Evolutionary conservation across 2,329 filamentous ascomycete genomes (phyloP).

Genomic region (Grosmannia huntii): DNA sequence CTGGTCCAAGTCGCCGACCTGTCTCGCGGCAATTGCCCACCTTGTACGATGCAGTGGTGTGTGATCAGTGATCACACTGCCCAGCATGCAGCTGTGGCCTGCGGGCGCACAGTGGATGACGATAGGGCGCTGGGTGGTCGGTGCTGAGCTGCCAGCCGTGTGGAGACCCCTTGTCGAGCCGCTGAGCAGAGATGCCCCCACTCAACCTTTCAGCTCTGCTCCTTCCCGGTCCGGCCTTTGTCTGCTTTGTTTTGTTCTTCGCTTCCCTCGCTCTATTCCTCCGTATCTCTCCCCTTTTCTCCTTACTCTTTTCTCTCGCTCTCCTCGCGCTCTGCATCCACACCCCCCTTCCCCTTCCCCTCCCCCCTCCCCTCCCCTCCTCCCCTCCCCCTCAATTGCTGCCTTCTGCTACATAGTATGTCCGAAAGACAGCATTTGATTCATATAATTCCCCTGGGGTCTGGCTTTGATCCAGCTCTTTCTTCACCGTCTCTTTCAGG

Average conservation of each 20-base stretch:
- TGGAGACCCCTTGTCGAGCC: slow-evolving; percentile 3
- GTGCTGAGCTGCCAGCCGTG: not conserved
- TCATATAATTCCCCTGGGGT: not conserved
- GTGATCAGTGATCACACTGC: not conserved
- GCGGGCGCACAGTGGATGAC: no score
- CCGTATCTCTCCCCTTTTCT: no score
- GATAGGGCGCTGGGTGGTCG: not conserved
- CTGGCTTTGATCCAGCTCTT: not conserved
- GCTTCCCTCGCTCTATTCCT: no score
- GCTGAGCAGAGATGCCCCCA: not conserved
- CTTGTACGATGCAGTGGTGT: no score
- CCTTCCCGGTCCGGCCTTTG: no score
- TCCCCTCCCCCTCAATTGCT: not conserved
- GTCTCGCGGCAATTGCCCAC: not conserved
- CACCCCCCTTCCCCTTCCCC: not conserved
- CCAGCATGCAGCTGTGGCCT: no score
- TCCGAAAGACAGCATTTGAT: not conserved
- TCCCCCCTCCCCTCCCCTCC: no score
- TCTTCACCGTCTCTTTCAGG: not conserved
- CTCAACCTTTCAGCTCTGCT: not conserved
- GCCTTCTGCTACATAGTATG: no score
- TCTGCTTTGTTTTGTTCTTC: not conserved
- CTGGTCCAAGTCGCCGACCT: not conserved
- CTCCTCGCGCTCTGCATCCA: no score
- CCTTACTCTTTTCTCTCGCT: no score